Evolutionary conservation across 2,329 filamentous ascomycete genomes (phyloP), one percentile per base, ranked within the genome.

Genomic region (Hypoxylon sp.): DNA sequence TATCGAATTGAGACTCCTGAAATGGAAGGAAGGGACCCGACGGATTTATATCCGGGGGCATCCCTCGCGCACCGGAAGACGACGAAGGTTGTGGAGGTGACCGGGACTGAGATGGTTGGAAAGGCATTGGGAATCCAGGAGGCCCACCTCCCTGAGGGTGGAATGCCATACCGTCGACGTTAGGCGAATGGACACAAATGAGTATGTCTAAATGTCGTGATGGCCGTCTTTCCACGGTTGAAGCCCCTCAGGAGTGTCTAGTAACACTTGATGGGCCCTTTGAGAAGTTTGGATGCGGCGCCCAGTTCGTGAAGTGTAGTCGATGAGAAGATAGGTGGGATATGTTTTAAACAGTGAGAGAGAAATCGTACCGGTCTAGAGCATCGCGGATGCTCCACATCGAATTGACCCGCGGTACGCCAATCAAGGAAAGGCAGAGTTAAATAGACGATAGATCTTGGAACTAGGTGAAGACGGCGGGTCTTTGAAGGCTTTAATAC

Each of bases 1-100:
- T 92, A 80, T 95, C 92, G 81, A 95, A 91, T 53, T 77, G 76
- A n/a, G 70, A 72, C 62, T 73, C 74, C 67, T 75, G 75, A 42
- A 76, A 70, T 10, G 74, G 72, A n/a, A 75, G 60, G 13, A 76
- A 75, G 31, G 73, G 70, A 4, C 56, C 68, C 20, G 73, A 58
- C 25, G 73, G 64, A 20, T 72, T 61, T 33, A 71, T 72, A 10
- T 74, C 73, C 20, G 73, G 55, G 20, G 70, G 68, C 46, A 72
- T 69, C 11, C 71, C 70, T 51, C 70, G 68, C 51, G 61, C 61
- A 13, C 63, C 68, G 40, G 70, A 51, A 49, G 72, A 71, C 8
- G 71, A 66, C 30, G 74, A 73, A 42, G 70, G 72, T 37, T 77
- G 76, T 25, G 73, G 68, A 46, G 70, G 70, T 33, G 76, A 71